phyloP scores from a whole-genome alignment of 2,329 filamentous ascomycete genomes.

The Chaetomium olivaceum region DNA sequence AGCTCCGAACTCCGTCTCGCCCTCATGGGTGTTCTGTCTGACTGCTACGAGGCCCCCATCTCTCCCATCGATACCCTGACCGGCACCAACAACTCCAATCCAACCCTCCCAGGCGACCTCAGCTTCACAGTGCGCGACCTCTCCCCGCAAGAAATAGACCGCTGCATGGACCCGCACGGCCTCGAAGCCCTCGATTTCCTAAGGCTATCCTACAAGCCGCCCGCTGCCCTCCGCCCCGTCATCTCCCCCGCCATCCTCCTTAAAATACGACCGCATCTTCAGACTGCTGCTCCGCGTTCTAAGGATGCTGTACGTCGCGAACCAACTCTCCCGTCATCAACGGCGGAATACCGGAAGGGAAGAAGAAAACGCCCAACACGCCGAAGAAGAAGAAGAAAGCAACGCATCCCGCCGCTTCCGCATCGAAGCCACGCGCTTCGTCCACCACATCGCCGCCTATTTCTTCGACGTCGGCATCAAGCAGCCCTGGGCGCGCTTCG shows the following conservation, averaged over 20 bases:
- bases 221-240: constrained; percentile 68
- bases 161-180: constrained; percentile 77
- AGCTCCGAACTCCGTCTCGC: constrained; percentile 90
- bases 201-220: constrained; percentile 78
- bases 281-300: constrained; percentile 73
- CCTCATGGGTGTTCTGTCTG: constrained; percentile 79
- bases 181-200: constrained; percentile 93
- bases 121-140: constrained; percentile 86
- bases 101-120: constrained; percentile 63
- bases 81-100: background rate
- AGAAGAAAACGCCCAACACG: constrained; percentile 39
- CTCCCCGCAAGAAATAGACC: constrained; percentile 73
- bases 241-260: constrained; percentile 69
- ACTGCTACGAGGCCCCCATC: constrained; percentile 59
- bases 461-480: constrained; percentile 78
- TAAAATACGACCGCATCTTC: constrained; percentile 85
- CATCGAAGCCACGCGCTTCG: constrained; percentile 77
- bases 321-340: constrained; percentile 48
- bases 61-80: background rate
- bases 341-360: background rate
- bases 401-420: constrained; percentile 61
- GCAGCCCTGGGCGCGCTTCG: constrained; percentile 71
- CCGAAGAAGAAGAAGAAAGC: constrained; percentile 39
- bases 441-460: constrained; percentile 71
- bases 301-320: constrained; percentile 75